phyloP scores from a whole-genome alignment of 768 basidiomycete species.

The Psilocybe tampanensis region DNA sequence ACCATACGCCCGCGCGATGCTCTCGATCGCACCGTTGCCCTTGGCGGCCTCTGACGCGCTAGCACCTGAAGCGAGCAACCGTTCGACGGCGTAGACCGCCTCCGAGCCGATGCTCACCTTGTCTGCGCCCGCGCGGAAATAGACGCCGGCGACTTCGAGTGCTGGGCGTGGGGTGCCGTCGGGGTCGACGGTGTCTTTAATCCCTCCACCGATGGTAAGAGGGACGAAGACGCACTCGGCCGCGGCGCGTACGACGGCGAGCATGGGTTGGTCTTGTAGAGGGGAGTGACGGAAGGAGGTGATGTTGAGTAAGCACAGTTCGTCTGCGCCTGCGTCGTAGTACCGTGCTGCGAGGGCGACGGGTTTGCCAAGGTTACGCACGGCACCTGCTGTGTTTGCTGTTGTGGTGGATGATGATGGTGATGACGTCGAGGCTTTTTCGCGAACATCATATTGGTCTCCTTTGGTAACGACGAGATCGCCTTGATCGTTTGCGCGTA shows the following conservation, averaged over 20 bases:
- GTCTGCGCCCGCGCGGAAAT: slow-evolving; percentile 97
- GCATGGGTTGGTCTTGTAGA: slow-evolving; percentile 96
- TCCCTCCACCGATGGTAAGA: slow-evolving; percentile 98
- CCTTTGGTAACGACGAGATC: slow-evolving; percentile 99
- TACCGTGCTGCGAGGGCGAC: slow-evolving; percentile 89
- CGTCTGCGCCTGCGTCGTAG: slow-evolving; percentile 89
- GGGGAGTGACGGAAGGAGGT: slow-evolving; percentile 98
- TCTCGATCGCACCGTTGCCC: slow-evolving; percentile 84
- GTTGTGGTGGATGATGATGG: slow-evolving; percentile 12
- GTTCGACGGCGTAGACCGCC: slow-evolving; percentile 93
- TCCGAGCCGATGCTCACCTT: slow-evolving; percentile 98
- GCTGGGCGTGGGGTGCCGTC: slow-evolving; percentile 88
- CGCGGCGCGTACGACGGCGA: slow-evolving; percentile 89
- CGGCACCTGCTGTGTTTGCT: slow-evolving; percentile 64
- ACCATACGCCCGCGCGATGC: slow-evolving; percentile 88
- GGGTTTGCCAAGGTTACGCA: slow-evolving; percentile 97
- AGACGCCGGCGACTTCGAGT: slow-evolving; percentile 92
- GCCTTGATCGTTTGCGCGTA: slow-evolving; percentile 92
- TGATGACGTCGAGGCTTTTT: slow-evolving; percentile 47
- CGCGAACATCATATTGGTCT: slow-evolving; percentile 98
- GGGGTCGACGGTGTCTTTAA: slow-evolving; percentile 94
- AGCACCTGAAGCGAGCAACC: slow-evolving; percentile 54
- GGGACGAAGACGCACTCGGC: slow-evolving; percentile 94
- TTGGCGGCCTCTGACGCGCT: slow-evolving; percentile 47
- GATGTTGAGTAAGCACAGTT: slow-evolving; percentile 97